These are phyloP conservation scores for Acorus calamus DNA, from an alignment of 106 monocot species.

Conservation along the genomic window DNA sequence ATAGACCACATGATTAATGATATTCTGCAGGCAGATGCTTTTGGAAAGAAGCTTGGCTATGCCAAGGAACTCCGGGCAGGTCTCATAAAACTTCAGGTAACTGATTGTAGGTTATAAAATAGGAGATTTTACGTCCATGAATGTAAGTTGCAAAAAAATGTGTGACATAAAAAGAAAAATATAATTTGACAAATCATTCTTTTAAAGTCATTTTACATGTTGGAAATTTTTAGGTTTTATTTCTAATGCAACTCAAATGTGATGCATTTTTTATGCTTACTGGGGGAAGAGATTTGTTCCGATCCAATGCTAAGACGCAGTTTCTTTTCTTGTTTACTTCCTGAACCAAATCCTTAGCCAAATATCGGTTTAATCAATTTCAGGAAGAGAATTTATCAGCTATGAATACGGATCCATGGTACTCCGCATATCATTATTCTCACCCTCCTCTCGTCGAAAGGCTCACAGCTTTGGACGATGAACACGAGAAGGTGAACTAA, in stretches of 20 bases:
- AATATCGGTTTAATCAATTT: background rate
- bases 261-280: too few relatives aligned
- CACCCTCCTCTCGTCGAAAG: conserved; percentile 92
- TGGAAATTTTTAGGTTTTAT: too few relatives aligned
- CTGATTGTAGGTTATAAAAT: background rate
- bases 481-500: conserved; percentile 74
- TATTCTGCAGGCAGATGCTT: conserved; percentile 78
- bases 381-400: conserved; percentile 99
- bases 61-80: conserved; percentile 47
- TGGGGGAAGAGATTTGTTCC: too few relatives aligned
- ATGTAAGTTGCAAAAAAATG: too few relatives aligned
- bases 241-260: too few relatives aligned
- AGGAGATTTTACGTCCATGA: too few relatives aligned
- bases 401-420: conserved; percentile 96
- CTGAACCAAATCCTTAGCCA: background rate
- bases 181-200: too few relatives aligned
- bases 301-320: too few relatives aligned
- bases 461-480: conserved; percentile 65
- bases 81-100: conserved; percentile 84
- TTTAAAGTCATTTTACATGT: too few relatives aligned
- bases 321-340: too few relatives aligned
- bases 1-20: background rate
- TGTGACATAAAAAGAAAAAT: too few relatives aligned
- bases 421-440: conserved; percentile 95
- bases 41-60: conserved; percentile 91